phyloP scores from a whole-genome alignment of 768 basidiomycete genomes.

The Boletus rubroflammeus region DNA sequence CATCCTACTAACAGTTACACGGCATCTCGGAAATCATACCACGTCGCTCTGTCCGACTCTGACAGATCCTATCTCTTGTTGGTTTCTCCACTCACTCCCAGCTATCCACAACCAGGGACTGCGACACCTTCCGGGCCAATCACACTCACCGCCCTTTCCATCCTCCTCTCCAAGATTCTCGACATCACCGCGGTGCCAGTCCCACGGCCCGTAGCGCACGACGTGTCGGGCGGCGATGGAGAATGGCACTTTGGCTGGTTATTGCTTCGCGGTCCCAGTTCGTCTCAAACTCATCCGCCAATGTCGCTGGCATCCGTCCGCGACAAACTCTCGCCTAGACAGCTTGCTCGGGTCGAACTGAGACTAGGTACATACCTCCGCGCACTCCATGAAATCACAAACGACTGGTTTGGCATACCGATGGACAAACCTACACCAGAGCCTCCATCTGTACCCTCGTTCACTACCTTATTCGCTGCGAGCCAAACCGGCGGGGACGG shows the following conservation, averaged over 20 bases:
- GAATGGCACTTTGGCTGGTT: slow-evolving; percentile 24
- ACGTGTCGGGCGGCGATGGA: slow-evolving; percentile 35
- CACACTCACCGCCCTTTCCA: slow-evolving; percentile 34
- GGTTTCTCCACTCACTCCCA: slow-evolving; percentile 5
- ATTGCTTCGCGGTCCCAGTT: slow-evolving; percentile 35
- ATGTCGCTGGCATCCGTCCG: slow-evolving; percentile 36
- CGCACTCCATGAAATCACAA: slow-evolving; percentile 66
- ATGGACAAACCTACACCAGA: slow-evolving; percentile 23
- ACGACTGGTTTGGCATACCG: slow-evolving; percentile 71
- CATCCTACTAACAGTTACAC: slow-evolving; percentile 24
- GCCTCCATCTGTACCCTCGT: slow-evolving; percentile 28
- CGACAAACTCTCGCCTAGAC: slow-evolving; percentile 33
- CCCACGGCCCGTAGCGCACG: slow-evolving; percentile 42
- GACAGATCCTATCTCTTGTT: slow-evolving; percentile 30
- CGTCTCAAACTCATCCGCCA: slow-evolving; percentile 31
- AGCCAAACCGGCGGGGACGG: slow-evolving; percentile 4
- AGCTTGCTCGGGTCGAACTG: slow-evolving; percentile 51
- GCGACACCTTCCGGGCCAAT: slow-evolving; percentile 13
- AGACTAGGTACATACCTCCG: slow-evolving; percentile 57
- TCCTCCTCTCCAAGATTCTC: slow-evolving; percentile 42
- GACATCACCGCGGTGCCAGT: slow-evolving; percentile 49
- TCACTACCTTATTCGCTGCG: slow-evolving; percentile 7
- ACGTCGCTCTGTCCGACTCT: slow-evolving; percentile 23
- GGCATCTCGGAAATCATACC: slow-evolving; percentile 24
- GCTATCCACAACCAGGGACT: slow-evolving; percentile 7